Conservation (phyloP, 2,329 filamentous ascomycete species). For the Colletotrichum horii region DNA sequence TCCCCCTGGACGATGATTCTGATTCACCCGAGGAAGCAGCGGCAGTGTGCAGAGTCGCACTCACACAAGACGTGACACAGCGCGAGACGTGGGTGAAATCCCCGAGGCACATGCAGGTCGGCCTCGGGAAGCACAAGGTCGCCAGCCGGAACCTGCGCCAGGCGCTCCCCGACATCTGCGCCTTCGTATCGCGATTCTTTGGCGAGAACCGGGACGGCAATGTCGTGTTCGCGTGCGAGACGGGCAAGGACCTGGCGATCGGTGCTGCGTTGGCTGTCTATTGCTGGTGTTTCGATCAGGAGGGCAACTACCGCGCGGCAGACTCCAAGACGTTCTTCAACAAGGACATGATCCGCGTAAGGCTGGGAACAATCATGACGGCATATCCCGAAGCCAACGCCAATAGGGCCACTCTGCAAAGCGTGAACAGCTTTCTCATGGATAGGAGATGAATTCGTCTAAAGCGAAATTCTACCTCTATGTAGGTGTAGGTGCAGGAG, state of each 20-base stretch:
- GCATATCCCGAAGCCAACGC: conserved; percentile 82
- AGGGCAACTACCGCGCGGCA: conserved; percentile 51
- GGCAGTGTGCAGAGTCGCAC: conserved; percentile 43
- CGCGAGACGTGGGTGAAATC: conserved; percentile 45
- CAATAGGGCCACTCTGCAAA: conserved; percentile 83
- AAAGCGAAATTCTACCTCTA: neutral
- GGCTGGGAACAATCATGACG: conserved; percentile 83
- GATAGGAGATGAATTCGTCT: conserved; percentile 37
- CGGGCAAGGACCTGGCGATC: conserved; percentile 80
- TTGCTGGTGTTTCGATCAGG: conserved; percentile 73
- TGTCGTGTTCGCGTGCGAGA: conserved; percentile 72
- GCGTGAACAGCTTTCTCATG: conserved; percentile 91
- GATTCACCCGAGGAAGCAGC: neutral
- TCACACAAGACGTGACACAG: conserved; percentile 48
- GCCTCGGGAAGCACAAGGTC: conserved; percentile 74
- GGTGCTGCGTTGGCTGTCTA: conserved; percentile 78
- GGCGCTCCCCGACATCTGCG: conserved; percentile 67
- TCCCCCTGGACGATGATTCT: conserved; percentile 29
- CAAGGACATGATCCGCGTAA: conserved; percentile 78
- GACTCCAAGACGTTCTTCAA: conserved; percentile 50
- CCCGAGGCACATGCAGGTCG: conserved; percentile 56
- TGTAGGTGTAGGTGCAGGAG: neutral
- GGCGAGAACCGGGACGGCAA: neutral
- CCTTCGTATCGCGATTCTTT: conserved; percentile 55
- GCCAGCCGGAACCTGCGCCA: conserved; percentile 84